Base-by-base conservation (phyloP, 176 grass and related monocot genomes). In the Canna indica region DNA sequence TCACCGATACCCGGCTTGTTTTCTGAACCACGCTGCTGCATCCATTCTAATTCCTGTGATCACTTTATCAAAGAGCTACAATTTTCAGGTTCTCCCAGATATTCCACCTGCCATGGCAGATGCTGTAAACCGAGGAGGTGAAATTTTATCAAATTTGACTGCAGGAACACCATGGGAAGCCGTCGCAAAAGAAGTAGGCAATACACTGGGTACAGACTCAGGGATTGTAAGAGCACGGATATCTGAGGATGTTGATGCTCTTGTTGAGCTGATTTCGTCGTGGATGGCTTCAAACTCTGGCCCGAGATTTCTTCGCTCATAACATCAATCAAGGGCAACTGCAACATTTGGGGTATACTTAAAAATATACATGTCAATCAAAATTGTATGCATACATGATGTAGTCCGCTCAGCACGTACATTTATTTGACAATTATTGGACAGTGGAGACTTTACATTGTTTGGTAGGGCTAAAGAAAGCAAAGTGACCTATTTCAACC, bases 31-130 rank as follows among this genome's bases (percentile, higher is more conserved):
- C 32, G 33, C 1, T 18, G 42, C 41, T 47, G 7, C 25, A 67
- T 42, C n/a, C 11, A 42, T 42, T 42, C 22, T 67, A 12, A 1
- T 27, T 39, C 25, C 28, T 17, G 28, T 44, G 39, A 27, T 27
- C 17, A 17, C 35, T 44, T 27, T 24, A 4, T 14, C 22, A 44
- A 24, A 17, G 39, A 68, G 36, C n/a, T 68, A 26, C 25, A 1
- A 18, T 68, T 67, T 57, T 83, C 79, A 97, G 94, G 22, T 97
- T 47, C 53, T 97, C 75, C 89, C 94, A 35, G 94, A 97, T 57
- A 86, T 93, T 76, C 94, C 94, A 58, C 89, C 94, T 30, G 94
- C 80, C 69, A 93, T 92, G 94, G 94, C 86, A 36, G 89, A 92
- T 87, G 88, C 86, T 20, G 89, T 92, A 17, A 92, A 85, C 80